Conservation (phyloP, 139 green algal species). For the Marvania coccoides region DNA sequence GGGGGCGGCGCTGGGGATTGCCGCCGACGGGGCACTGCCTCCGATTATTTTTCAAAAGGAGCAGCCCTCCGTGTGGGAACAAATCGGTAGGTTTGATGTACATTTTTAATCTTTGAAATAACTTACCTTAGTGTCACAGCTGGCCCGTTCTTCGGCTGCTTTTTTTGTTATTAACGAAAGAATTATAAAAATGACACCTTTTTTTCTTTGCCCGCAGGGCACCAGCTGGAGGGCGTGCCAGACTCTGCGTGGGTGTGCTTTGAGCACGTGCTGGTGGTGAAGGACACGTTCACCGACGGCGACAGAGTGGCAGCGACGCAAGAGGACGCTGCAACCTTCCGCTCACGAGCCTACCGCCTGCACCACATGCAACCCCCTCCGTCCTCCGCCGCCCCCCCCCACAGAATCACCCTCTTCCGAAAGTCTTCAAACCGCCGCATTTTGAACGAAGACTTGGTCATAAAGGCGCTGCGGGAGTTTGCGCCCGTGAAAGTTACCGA, state of each 20-base stretch:
- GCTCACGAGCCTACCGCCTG: background rate
- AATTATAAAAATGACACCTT: too few relatives aligned
- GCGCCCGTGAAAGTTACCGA: slow-evolving; percentile 47
- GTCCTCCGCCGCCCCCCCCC: background rate
- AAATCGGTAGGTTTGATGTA: slow-evolving; percentile 49
- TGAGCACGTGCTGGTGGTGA: slow-evolving; percentile 68
- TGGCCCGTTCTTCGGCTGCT: too few relatives aligned
- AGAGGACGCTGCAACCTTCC: background rate
- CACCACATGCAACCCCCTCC: background rate
- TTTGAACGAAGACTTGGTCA: slow-evolving; percentile 61
- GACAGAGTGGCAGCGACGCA: slow-evolving; percentile 8
- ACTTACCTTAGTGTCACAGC: too few relatives aligned
- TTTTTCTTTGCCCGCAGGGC: slow-evolving; percentile 29
- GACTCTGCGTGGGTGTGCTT: slow-evolving; percentile 60
- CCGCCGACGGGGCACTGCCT: slow-evolving; percentile 44
- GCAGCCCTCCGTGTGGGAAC: slow-evolving; percentile 39
- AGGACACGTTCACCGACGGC: slow-evolving; percentile 66
- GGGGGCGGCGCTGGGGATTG: slow-evolving; percentile 43
- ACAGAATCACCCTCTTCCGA: slow-evolving; percentile 67
- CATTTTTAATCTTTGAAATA: background rate
- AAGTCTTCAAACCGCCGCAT: slow-evolving; percentile 79
- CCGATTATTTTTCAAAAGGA: slow-evolving; percentile 68
- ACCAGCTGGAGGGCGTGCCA: slow-evolving; percentile 50
- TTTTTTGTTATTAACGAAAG: too few relatives aligned
- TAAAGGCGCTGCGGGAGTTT: slow-evolving; percentile 60